Percentiles rank a stretch among this genome's conserved stretches.
Conservation (phyloP, 2,329 filamentous ascomycete species). For the Diplocarpon rosae region DNA sequence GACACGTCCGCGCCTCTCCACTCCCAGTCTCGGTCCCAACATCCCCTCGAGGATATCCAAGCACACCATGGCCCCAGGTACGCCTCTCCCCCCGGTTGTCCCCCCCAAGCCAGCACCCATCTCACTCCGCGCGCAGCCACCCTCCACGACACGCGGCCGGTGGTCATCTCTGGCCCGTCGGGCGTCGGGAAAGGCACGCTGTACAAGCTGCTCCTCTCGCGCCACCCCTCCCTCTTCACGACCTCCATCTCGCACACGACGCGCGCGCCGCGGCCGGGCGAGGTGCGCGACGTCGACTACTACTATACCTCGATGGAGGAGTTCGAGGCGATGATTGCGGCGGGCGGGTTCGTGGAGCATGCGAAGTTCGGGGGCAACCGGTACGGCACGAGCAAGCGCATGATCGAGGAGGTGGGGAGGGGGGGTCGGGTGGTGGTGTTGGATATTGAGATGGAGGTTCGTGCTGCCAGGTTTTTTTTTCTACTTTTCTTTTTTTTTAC, state of each 20-base stretch:
- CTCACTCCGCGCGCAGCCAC: conserved; percentile 12
- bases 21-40: conserved; percentile 12
- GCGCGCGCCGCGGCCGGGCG: conserved; percentile 61
- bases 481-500: not conserved
- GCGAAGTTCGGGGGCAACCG: conserved; percentile 76
- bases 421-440: conserved; percentile 68
- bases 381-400: conserved; percentile 75
- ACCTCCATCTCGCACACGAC: conserved; percentile 68
- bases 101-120: conserved; percentile 3
- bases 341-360: conserved; percentile 70
- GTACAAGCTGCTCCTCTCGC: conserved; percentile 56
- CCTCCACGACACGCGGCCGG: conserved; percentile 36
- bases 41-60: conserved; percentile 5
- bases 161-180: conserved; percentile 71
- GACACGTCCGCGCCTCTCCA: conserved; percentile 1
- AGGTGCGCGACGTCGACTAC: conserved; percentile 70
- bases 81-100: conserved; percentile 1
- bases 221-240: conserved; percentile 43
- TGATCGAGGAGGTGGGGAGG: conserved; percentile 63
- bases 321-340: conserved; percentile 57
- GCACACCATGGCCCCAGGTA: conserved; percentile 26
- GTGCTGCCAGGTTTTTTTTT: too few species aligned
- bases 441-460: conserved; percentile 93
- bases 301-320: conserved; percentile 58
- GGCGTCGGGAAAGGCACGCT: conserved; percentile 77